These are phyloP conservation scores for Epicoccum nigrum DNA, from an alignment of 2,329 filamentous ascomycete species.

Conservation along the genomic window DNA sequence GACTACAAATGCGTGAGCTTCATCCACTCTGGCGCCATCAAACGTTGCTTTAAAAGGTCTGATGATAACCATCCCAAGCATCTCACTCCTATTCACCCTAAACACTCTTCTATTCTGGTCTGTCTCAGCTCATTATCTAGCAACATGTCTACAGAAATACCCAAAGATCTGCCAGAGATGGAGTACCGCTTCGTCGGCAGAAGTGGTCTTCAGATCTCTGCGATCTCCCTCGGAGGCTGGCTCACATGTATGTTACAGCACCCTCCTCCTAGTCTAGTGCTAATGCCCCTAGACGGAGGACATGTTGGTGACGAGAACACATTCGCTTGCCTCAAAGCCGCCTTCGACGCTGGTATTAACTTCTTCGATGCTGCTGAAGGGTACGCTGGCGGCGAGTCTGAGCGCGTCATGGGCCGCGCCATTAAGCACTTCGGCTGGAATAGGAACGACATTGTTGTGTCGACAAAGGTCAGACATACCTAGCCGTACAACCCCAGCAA, in stretches of 20 bases:
- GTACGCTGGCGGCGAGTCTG: slow-evolving; percentile 60
- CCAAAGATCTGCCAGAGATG: slow-evolving; percentile 58
- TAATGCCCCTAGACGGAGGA: slow-evolving; percentile 60
- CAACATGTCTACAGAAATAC: slow-evolving; percentile 19
- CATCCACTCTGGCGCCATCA: slow-evolving; percentile 15
- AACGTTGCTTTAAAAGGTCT: neutral
- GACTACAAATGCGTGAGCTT: slow-evolving; percentile 13
- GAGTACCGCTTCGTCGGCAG: slow-evolving; percentile 74
- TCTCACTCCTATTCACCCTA: neutral
- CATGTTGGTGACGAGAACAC: slow-evolving; percentile 70
- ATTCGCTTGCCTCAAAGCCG: slow-evolving; percentile 60
- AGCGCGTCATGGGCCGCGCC: slow-evolving; percentile 61
- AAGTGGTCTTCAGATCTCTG: slow-evolving; percentile 75
- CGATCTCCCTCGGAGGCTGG: slow-evolving; percentile 68
- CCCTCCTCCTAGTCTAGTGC: neutral
- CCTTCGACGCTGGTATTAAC: slow-evolving; percentile 64
- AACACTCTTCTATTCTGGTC: neutral
- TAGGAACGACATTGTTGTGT: slow-evolving; percentile 63
- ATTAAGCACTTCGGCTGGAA: slow-evolving; percentile 65
- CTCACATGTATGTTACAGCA: slow-evolving; percentile 65
- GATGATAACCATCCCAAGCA: neutral
- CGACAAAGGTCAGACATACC: slow-evolving; percentile 56
- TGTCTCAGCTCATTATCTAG: neutral
- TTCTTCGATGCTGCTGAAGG: slow-evolving; percentile 66
- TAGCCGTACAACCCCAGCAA: no score